phyloP scores from a whole-genome alignment of 2,329 filamentous ascomycete genomes.

The Phoma sp. region DNA sequence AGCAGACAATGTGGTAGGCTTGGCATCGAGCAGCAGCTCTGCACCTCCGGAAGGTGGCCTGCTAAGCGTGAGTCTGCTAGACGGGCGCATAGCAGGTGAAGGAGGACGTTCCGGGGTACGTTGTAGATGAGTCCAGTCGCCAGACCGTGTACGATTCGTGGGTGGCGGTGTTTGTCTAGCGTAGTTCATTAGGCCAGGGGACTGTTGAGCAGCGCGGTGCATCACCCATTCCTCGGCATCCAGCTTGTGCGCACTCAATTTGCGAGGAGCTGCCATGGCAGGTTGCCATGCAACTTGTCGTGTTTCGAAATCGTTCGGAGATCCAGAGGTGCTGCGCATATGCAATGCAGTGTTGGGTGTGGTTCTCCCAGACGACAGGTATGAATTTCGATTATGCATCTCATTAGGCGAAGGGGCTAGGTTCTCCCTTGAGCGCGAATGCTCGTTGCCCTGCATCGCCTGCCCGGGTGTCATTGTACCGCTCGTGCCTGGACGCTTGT shows the following conservation, averaged over 20 bases:
- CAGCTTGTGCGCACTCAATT: conserved; percentile 60
- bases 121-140: conserved; percentile 55
- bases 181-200: conserved; percentile 59
- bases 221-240: conserved; percentile 85
- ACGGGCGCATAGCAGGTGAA: conserved; percentile 31
- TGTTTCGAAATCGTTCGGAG: conserved; percentile 59
- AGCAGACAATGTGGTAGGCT: conserved; percentile 73
- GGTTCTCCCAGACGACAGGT: conserved; percentile 37
- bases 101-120: conserved; percentile 35
- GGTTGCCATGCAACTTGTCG: conserved; percentile 84
- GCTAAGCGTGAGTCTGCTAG: conserved; percentile 42
- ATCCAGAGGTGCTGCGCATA: conserved; percentile 47
- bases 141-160: conserved; percentile 52
- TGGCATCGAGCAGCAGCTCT: conserved; percentile 60
- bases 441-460: conserved; percentile 34
- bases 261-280: conserved; percentile 61
- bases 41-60: conserved; percentile 66
- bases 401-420: conserved; percentile 38
- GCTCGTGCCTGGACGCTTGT: conserved; percentile 63
- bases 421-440: conserved; percentile 45
- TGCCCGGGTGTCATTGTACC: conserved; percentile 56
- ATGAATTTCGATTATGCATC: conserved; percentile 36
- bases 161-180: conserved; percentile 60
- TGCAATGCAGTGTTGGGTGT: conserved; percentile 53
- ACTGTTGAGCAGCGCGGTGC: conserved; percentile 69